These are phyloP conservation scores for Hanseniaspora jakobsenii DNA, from an alignment of 805 yeast genomes.

Conservation along the genomic window DNA sequence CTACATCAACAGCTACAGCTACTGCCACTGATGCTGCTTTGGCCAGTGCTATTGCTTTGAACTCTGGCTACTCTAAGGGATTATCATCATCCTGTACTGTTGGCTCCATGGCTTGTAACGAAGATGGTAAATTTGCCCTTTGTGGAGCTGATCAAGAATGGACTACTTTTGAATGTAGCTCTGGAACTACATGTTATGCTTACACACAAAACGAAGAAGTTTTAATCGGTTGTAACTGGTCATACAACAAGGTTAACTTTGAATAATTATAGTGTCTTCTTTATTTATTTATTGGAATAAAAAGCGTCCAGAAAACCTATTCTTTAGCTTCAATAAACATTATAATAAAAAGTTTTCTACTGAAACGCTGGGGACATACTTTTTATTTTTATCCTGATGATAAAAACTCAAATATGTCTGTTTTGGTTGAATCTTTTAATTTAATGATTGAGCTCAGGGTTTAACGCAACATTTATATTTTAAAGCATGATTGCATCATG, in stretches of 20 bases:
- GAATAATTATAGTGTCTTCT: too few species aligned
- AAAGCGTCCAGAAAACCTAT: too few species aligned
- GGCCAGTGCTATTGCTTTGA: conserved; percentile 24
- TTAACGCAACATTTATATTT: too few species aligned
- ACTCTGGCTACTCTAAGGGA: conserved; percentile 35
- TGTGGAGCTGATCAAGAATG: conserved; percentile 45
- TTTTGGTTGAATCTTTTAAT: too few species aligned
- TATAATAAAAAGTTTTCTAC: too few species aligned
- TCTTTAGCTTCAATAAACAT: too few species aligned
- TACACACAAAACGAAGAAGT: conserved; percentile 34
- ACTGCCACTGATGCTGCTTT: conserved; percentile 14
- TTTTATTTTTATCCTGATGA: too few species aligned
- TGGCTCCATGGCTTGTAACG: conserved; percentile 43
- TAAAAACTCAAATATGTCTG: too few species aligned
- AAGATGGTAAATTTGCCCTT: conserved; percentile 41
- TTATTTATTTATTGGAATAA: too few species aligned
- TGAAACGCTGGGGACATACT: too few species aligned
- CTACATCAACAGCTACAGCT: neutral
- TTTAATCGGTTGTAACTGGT: conserved; percentile 39
- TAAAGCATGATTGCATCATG: too few species aligned
- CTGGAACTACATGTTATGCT: conserved; percentile 53
- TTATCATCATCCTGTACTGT: conserved; percentile 29
- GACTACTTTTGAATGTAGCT: conserved; percentile 47
- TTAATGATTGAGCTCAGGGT: too few species aligned
- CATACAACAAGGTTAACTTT: conserved; percentile 24